Evolutionary conservation across 228 moss, liverwort and hornwort genomes (phyloP), one percentile per base, ranked within the genome.

Genomic region (Sphagnum fallax): DNA sequence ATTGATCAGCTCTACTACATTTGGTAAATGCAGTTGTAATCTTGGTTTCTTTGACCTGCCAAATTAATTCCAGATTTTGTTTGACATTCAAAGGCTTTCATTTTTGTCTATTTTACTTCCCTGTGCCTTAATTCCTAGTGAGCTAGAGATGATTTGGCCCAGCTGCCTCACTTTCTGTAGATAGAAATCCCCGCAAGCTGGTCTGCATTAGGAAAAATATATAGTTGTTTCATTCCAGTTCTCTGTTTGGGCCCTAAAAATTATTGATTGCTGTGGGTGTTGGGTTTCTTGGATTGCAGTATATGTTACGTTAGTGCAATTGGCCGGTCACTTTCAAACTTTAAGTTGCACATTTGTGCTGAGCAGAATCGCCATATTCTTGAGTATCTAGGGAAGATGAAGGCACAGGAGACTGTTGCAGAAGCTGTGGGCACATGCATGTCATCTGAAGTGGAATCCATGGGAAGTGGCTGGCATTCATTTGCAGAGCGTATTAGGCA

Each of bases 1-100:
- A 75, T 79, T 71, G 92, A 92, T 78, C 78, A 83, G 65, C 86
- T 86, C 47, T 92, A 88, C 62, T 92, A 92, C 70, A 88, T 92
- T 18, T 92, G 92, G 91, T 89, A 83, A 77, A 61, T 65, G 55
- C 8, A 55, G 55, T 55, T 8, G 32, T 32, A 55, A 55, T 55
- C 55, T 12, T 8, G 55, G 55, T 55, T 55, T 55, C 55, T 8
- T 55, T 55, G 2, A 55, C 55, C 55, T 55, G 9, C 55, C 55
- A 32, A 32, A 32, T 32, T 32, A 32, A 32, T 32, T 32, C 32
- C 32, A 32, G 32, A 32, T 32, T 32, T 32, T 32, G 32, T 32
- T 32, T 32, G 32, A 32, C 32, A 32, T 32, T 32, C 32, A 32
- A 32, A 32, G 32, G 32, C 32, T 32, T 32, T 32, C 32, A 3